These are phyloP conservation scores for Naganishia liquefaciens DNA, from an alignment of 1,284 basidiomycete species.

Conservation along the genomic window DNA sequence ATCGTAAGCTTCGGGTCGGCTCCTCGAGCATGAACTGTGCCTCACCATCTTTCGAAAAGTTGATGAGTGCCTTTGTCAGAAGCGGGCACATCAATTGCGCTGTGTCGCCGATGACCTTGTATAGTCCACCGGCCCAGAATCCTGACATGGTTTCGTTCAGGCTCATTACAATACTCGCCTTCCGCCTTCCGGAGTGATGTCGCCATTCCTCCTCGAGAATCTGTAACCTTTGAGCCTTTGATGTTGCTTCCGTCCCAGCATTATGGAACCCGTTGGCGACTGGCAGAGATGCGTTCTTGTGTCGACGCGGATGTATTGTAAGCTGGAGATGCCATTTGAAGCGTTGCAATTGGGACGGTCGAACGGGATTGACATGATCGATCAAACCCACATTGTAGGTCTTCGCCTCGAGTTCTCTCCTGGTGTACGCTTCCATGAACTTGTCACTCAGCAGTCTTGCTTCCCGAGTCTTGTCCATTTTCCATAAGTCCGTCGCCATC, in stretches of 20 bases:
- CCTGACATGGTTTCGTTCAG: constrained; percentile 70
- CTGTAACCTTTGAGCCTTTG: constrained; percentile 24
- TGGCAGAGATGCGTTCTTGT: constrained; percentile 59
- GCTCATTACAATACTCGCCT: constrained; percentile 65
- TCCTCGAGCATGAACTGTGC: constrained; percentile 39
- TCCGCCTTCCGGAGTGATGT: constrained; percentile 46
- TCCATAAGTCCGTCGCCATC: constrained; percentile 73
- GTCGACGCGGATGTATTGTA: constrained; percentile 58
- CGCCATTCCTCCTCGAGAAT: constrained; percentile 46
- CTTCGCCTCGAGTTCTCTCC: constrained; percentile 39
- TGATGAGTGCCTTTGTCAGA: constrained; percentile 68
- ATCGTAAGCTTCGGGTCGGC: constrained; percentile 19
- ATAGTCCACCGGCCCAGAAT: constrained; percentile 67
- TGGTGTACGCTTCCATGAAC: constrained; percentile 41
- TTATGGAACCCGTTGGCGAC: constrained; percentile 36
- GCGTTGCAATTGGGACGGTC: constrained; percentile 56
- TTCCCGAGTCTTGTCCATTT: constrained; percentile 48
- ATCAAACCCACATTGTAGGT: constrained; percentile 47
- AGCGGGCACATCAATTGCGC: constrained; percentile 67
- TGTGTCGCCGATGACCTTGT: constrained; percentile 55
- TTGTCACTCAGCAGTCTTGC: constrained; percentile 59
- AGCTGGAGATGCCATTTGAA: constrained; percentile 58
- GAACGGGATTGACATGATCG: constrained; percentile 12
- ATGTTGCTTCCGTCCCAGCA: constrained; percentile 3
- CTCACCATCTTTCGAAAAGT: constrained; percentile 61